A percentile compares a stretch with the other conserved stretches of the same genome.
Evolutionary conservation across 768 basidiomycete genomes (phyloP).

Genomic region (Boletus insuetus): DNA sequence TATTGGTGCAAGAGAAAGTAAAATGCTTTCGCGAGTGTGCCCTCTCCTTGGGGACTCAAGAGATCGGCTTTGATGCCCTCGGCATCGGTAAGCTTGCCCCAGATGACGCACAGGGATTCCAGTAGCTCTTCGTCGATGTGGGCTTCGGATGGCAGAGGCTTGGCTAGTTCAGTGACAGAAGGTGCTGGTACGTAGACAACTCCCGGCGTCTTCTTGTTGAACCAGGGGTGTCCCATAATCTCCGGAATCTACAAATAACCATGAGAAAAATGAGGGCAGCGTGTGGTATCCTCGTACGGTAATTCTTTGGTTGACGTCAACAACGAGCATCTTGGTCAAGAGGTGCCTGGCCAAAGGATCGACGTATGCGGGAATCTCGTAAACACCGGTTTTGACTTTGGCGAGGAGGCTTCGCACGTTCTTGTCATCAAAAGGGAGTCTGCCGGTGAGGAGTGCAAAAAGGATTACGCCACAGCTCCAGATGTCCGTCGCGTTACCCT

Average conservation of each 20-base stretch:
- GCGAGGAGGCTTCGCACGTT: conserved; percentile 71
- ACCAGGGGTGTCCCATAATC: conserved; percentile 85
- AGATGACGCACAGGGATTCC: conserved; percentile 76
- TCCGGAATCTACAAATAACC: conserved; percentile 66
- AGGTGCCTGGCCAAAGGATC: conserved; percentile 85
- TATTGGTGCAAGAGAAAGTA: conserved; percentile 81
- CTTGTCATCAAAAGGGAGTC: conserved; percentile 93
- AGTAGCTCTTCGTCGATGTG: conserved; percentile 78
- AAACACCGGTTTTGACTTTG: conserved; percentile 87
- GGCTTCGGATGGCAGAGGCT: conserved; percentile 62
- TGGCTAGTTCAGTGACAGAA: conserved; percentile 63
- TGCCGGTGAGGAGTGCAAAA: conserved; percentile 84
- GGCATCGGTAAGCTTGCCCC: conserved; percentile 69
- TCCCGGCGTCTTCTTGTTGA: conserved; percentile 49
- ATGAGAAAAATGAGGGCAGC: not conserved
- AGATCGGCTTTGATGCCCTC: conserved; percentile 62
- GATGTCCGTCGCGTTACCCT: conserved; percentile 88
- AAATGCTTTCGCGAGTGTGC: conserved; percentile 81
- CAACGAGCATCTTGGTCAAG: conserved; percentile 81
- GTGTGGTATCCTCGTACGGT: conserved; percentile 49
- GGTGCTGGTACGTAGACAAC: conserved; percentile 53
- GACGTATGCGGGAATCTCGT: conserved; percentile 76
- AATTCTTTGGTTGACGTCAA: conserved; percentile 77
- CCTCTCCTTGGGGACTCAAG: conserved; percentile 64
- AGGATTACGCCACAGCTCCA: conserved; percentile 97